These are phyloP conservation scores for Russula brevipes DNA, from an alignment of 768 basidiomycete species.

Conservation along the genomic window DNA sequence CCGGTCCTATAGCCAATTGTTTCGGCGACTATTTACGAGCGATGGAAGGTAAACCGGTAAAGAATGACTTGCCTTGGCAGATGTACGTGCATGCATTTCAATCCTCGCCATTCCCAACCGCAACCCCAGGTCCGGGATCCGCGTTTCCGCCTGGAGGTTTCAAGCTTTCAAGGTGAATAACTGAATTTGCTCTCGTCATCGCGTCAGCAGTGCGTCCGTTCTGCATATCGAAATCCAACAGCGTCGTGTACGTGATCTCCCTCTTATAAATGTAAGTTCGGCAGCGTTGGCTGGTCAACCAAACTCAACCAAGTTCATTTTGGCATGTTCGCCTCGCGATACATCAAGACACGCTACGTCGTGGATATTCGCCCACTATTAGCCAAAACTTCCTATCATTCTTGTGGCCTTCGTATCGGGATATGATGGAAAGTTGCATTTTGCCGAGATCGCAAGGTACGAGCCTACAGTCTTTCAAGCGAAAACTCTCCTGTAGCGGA, in stretches of 20 bases:
- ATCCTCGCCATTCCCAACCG: too few species aligned
- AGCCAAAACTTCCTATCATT: constrained; percentile 89
- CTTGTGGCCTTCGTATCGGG: constrained; percentile 82
- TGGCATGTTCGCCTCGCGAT: constrained; percentile 92
- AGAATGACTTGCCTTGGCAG: constrained; percentile 1
- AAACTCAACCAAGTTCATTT: constrained; percentile 99
- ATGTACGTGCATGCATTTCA: constrained; percentile 22
- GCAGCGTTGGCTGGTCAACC: constrained; percentile 3
- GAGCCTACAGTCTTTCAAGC: constrained; percentile 29
- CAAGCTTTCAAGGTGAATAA: constrained; percentile 61
- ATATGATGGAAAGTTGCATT: constrained; percentile 92
- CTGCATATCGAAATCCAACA: constrained; percentile 76
- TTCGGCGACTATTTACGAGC: neutral
- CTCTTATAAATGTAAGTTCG: constrained; percentile 4
- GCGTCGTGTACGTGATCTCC: constrained; percentile 73
- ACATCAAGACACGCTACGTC: constrained; percentile 88
- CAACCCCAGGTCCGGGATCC: too few species aligned
- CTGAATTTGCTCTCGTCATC: constrained; percentile 63
- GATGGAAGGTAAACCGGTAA: neutral
- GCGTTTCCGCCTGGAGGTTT: constrained; percentile 46
- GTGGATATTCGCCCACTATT: constrained; percentile 97
- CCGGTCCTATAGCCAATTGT: constrained; percentile 6
- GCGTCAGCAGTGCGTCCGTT: constrained; percentile 79
- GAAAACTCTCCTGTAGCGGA: constrained; percentile 26
- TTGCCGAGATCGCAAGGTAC: constrained; percentile 95